Evolutionary conservation across 2,329 filamentous ascomycete genomes (phyloP), one percentile per base, ranked within the genome.

Genomic region (Cylindrodendrum hubeiense): DNA sequence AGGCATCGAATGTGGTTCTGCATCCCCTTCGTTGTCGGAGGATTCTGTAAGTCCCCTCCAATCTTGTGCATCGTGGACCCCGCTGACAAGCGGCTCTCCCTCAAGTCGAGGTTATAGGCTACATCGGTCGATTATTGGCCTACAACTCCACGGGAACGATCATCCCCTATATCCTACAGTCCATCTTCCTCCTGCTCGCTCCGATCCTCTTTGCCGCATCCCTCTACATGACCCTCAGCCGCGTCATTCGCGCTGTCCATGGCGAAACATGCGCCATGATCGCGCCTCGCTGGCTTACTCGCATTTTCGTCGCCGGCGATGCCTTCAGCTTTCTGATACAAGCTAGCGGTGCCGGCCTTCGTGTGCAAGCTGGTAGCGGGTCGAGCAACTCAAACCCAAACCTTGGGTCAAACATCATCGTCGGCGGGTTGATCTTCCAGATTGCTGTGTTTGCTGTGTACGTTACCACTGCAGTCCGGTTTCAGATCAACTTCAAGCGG

Each of bases 391-490:
- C 28, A 9, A 49, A 67, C 41, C 61, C 68, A 62, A 74, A 82
- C 21, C 68, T 76, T 1, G 84, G 84, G 9, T 75, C 83, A 52
- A 79, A 83, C 21, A 76, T 89, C 59, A 83, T 89, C 22, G 75
- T 89, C 8, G 82, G 71, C 5, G 87, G 88, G 4, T 76, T 90
- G 5, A 75, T 85, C 19, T 73, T 89, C n/a, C 88, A 90, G 68
- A 80, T 90, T 15, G 34, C 85, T 22, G 81, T 86, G 43, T 89
- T 90, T 62, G 79, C 78, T 9, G 75, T 87, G 24, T 90, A 89
- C 68, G 75, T 86, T n/a, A 47, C 81, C 2, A 79, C 81, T 0
- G 80, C 84, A 0, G 63, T 79, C 1, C 63, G 83, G 0, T 87
- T 87, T 72, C 81, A 88, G 61, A 61, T 60, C 7, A 65, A 67